phyloP scores from a whole-genome alignment of 176 grass and related monocot species.

The Tillandsia leiboldiana region DNA sequence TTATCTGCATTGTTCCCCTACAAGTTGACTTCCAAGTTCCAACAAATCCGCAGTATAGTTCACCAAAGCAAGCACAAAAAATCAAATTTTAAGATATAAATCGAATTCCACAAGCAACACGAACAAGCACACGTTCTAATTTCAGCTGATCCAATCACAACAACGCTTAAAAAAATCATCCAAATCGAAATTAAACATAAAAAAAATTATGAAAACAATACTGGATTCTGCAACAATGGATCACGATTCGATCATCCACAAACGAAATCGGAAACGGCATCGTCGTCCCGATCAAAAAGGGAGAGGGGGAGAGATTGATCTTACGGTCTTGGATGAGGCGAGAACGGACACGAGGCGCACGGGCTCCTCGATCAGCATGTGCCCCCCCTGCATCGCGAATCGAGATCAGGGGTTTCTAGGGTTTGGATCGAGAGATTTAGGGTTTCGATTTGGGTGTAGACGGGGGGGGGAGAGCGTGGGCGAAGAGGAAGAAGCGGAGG shows the following conservation, averaged over 20 bases:
- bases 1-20: too few species aligned
- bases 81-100: too few species aligned
- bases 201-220: too few species aligned
- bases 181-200: too few species aligned
- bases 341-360: slow-evolving; percentile 72
- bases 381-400: slow-evolving; percentile 46
- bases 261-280: not conserved
- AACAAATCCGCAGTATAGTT: too few species aligned
- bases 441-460: not conserved
- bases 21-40: too few species aligned
- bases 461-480: not conserved
- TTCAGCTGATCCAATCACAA: too few species aligned
- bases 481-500: not conserved
- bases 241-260: not conserved
- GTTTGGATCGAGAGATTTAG: slow-evolving; percentile 29
- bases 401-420: slow-evolving; percentile 9
- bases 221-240: not conserved
- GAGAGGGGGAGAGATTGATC: not conserved
- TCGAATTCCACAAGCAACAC: too few species aligned
- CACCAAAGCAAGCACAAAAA: too few species aligned
- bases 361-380: slow-evolving; percentile 90
- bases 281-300: not conserved
- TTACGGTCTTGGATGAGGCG: slow-evolving; percentile 47
- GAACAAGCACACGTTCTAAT: too few species aligned
- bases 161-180: too few species aligned